Evolutionary conservation across 768 basidiomycete genomes (phyloP).

Genomic region (Mrakia blollopis): DNA sequence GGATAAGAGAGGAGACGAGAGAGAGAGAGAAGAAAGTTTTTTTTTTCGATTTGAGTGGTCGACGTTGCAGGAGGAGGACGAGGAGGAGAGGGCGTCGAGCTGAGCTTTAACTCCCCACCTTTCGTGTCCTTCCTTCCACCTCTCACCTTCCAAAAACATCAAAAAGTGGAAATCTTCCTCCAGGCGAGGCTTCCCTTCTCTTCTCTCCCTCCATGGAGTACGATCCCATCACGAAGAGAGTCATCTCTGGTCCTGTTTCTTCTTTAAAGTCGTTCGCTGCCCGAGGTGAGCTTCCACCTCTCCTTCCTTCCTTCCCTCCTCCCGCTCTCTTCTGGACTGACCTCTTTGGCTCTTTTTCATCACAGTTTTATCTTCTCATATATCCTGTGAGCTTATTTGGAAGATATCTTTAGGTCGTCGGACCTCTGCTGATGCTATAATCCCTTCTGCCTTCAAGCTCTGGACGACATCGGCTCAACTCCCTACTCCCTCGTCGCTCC

Average conservation of each 20-base stretch:
- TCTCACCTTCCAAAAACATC: not conserved
- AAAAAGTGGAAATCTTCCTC: not conserved
- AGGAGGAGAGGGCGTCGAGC: too few relatives aligned
- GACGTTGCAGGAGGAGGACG: too few relatives aligned
- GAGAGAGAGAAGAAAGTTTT: too few relatives aligned
- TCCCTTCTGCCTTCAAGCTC: not conserved
- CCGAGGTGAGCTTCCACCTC: conserved; percentile 10
- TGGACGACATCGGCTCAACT: conserved; percentile 24
- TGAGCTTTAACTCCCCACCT: too few relatives aligned
- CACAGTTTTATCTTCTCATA: conserved; percentile 17
- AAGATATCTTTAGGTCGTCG: not conserved
- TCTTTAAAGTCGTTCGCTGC: conserved; percentile 13
- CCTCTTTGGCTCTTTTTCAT: not conserved
- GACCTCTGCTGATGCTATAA: not conserved
- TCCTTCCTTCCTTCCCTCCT: not conserved
- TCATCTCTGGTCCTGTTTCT: conserved; percentile 1
- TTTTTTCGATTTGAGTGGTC: too few relatives aligned
- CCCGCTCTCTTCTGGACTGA: not conserved
- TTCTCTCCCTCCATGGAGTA: not conserved
- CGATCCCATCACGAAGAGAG: conserved; percentile 9
- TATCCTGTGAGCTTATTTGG: not conserved
- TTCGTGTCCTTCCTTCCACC: not conserved
- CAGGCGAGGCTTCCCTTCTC: not conserved
- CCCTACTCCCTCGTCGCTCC: conserved; percentile 16
- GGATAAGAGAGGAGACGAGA: too few relatives aligned